Evolutionary conservation across 371 early-diverging fungal genomes (phyloP).

Genomic region (Mucor racemosus): DNA sequence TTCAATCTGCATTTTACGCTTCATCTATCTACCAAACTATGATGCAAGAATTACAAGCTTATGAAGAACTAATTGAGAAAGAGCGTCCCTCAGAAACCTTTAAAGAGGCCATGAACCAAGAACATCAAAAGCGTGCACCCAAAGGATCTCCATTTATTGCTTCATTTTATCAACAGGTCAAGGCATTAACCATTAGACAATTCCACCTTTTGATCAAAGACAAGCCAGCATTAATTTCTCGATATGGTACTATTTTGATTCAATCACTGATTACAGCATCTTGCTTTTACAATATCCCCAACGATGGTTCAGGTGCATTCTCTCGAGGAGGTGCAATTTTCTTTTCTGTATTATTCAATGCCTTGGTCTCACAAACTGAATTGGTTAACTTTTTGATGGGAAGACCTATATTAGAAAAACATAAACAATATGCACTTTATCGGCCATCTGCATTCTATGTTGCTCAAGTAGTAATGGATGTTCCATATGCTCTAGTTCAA

Average conservation of each 20-base stretch:
- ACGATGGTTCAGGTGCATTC: constrained; percentile 61
- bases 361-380: constrained; percentile 58
- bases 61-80: constrained; percentile 36
- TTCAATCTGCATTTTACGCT: constrained; percentile 48
- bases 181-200: constrained; percentile 65
- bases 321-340: constrained; percentile 75
- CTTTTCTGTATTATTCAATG: constrained; percentile 59
- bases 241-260: constrained; percentile 60
- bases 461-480: constrained; percentile 57
- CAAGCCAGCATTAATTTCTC: constrained; percentile 54
- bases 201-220: constrained; percentile 60
- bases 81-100: constrained; percentile 47
- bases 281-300: constrained; percentile 64
- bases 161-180: constrained; percentile 65
- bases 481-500: constrained; percentile 38
- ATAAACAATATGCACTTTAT: constrained; percentile 70
- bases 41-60: constrained; percentile 44
- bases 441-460: constrained; percentile 67
- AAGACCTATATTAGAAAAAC: constrained; percentile 68
- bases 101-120: constrained; percentile 55
- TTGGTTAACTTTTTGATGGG: constrained; percentile 57
- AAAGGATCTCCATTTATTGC: constrained; percentile 63
- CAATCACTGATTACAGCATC: constrained; percentile 75
- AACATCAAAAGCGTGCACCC: constrained; percentile 61
- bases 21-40: constrained; percentile 41